Evolutionary conservation across 148 eudicot genomes (phyloP).

Genomic region (Cornus florida): DNA sequence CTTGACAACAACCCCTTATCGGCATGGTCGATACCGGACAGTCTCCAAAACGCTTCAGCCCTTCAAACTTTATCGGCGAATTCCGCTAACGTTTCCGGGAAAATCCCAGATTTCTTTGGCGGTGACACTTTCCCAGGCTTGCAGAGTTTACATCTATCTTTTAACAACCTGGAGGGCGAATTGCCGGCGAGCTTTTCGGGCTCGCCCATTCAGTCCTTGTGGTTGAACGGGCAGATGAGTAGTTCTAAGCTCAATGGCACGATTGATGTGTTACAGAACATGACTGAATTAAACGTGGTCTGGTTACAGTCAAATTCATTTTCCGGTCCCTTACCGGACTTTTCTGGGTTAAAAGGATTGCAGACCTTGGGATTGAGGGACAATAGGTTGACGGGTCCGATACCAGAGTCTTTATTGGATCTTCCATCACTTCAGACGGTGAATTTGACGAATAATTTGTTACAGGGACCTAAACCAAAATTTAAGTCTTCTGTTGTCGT

Average conservation of each 20-base stretch:
- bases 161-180: conserved; percentile 53
- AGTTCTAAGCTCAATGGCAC: conserved; percentile 46
- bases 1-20: conserved; percentile 54
- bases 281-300: conserved; percentile 50
- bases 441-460: conserved; percentile 59
- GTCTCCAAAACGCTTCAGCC: conserved; percentile 33
- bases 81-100: conserved; percentile 48
- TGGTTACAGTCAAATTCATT: conserved; percentile 61
- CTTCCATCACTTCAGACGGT: conserved; percentile 34
- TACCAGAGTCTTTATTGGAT: conserved; percentile 47
- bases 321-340: conserved; percentile 75
- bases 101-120: conserved; percentile 51
- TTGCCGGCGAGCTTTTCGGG: conserved; percentile 51
- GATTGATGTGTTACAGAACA: conserved; percentile 53
- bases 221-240: conserved; percentile 67
- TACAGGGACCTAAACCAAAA: conserved; percentile 67
- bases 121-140: conserved; percentile 43
- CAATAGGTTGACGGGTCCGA: conserved; percentile 65
- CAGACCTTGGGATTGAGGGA: conserved; percentile 53
- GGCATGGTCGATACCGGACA: conserved; percentile 56
- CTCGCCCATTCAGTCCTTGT: conserved; percentile 45
- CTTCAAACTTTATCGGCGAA: conserved; percentile 57
- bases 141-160: conserved; percentile 39
- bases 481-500: conserved; percentile 34
- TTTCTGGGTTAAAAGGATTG: conserved; percentile 39